Conservation (phyloP, 2,329 filamentous ascomycete species). For the Penicillium olsonii region DNA sequence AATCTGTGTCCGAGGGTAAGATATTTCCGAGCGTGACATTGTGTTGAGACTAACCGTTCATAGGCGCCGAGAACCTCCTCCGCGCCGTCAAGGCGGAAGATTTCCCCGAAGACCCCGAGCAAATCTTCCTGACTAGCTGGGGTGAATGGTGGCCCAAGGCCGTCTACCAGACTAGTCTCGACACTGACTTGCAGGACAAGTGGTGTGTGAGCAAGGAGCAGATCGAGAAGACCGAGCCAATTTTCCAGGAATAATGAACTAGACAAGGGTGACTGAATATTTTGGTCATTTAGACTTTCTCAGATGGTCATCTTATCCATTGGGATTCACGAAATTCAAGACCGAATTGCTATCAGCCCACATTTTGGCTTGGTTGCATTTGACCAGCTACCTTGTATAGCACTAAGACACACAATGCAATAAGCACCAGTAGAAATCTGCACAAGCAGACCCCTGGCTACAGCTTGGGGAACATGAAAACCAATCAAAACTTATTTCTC, state of each 20-base stretch:
- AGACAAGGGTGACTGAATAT: neutral
- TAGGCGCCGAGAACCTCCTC: constrained; percentile 27
- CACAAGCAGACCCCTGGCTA: neutral
- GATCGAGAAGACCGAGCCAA: constrained; percentile 23
- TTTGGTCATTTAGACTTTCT: too few relatives aligned
- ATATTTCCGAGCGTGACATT: neutral
- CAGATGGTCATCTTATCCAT: too few relatives aligned
- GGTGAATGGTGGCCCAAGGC: constrained; percentile 32
- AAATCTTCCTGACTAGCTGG: constrained; percentile 31
- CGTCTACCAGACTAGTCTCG: constrained; percentile 24
- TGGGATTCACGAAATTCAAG: too few relatives aligned
- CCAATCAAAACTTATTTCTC: neutral
- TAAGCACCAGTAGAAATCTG: neutral
- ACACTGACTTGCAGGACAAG: constrained; percentile 22
- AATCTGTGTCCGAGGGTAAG: constrained; percentile 27
- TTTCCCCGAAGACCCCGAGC: constrained; percentile 24
- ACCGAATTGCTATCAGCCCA: too few relatives aligned
- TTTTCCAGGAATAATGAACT: neutral
- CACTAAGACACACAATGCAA: too few relatives aligned
- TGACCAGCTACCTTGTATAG: too few relatives aligned
- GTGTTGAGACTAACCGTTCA: neutral
- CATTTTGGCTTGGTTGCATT: too few relatives aligned
- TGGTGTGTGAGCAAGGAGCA: constrained; percentile 27
- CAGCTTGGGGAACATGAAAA: neutral
- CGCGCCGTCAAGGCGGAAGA: constrained; percentile 20